Percentiles rank a stretch among this genome's conserved stretches.
These are phyloP conservation scores for Aspergillus pseudonomiae DNA, from an alignment of 2,329 filamentous ascomycete species.

Conservation along the genomic window DNA sequence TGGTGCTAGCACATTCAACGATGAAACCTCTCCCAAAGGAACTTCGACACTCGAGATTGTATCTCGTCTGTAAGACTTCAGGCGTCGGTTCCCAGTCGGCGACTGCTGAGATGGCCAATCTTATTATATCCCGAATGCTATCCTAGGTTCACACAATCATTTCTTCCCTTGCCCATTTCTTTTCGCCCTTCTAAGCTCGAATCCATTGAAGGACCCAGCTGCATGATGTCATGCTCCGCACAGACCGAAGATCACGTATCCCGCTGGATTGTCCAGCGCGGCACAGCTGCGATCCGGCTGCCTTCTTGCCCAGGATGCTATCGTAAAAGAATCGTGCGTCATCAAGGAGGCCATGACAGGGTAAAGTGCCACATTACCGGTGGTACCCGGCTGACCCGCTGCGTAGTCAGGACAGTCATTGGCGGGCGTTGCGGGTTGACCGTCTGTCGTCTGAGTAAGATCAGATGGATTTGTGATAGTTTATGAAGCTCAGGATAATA, in stretches of 20 bases:
- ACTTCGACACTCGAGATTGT: conserved; percentile 25
- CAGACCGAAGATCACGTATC: conserved; percentile 79
- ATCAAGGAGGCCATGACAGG: conserved; percentile 92
- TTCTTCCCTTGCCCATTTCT: conserved; percentile 68
- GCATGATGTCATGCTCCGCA: conserved; percentile 70
- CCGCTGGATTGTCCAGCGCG: conserved; percentile 73
- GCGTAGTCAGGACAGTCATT: conserved; percentile 86
- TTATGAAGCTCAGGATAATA: conserved; percentile 91
- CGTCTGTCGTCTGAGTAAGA: conserved; percentile 75
- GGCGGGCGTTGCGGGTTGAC: conserved; percentile 83
- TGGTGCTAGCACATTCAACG: conserved; percentile 7
- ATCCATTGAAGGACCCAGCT: conserved; percentile 64
- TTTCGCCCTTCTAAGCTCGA: conserved; percentile 83
- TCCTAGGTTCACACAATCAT: conserved; percentile 72
- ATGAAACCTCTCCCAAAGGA: not conserved
- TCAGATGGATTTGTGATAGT: conserved; percentile 85
- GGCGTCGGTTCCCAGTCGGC: conserved; percentile 8
- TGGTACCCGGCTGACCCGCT: conserved; percentile 84
- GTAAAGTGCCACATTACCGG: conserved; percentile 83
- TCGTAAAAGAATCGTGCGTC: conserved; percentile 83
- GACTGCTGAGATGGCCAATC: conserved; percentile 23
- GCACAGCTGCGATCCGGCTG: conserved; percentile 81
- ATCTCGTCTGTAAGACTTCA: conserved; percentile 32
- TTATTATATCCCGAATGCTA: conserved; percentile 71
- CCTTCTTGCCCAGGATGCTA: conserved; percentile 85